These are phyloP conservation scores for Phytophthora nicotianae DNA, from an alignment of 352 stramenopile genomes.

Conservation along the genomic window DNA sequence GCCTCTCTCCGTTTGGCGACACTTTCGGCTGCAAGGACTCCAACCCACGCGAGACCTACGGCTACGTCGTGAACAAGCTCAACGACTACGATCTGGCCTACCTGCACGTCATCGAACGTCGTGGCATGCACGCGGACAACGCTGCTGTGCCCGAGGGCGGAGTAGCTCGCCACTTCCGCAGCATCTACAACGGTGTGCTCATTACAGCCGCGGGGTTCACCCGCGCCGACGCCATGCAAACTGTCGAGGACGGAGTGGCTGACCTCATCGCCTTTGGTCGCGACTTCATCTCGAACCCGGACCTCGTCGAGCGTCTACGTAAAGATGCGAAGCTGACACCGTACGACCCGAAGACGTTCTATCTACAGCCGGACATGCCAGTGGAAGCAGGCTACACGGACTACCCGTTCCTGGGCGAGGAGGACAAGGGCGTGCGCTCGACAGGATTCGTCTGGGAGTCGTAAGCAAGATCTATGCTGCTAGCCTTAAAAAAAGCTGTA, in stretches of 20 bases:
- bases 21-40: conserved; percentile 44
- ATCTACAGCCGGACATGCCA: conserved; percentile 12
- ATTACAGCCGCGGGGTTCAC: conserved; percentile 51
- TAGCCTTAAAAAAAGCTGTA: no score
- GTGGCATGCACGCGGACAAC: conserved; percentile 37
- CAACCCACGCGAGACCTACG: conserved; percentile 36
- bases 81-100: conserved; percentile 46
- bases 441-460: conserved; percentile 8
- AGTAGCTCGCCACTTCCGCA: conserved; percentile 41
- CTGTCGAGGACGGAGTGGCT: conserved; percentile 43
- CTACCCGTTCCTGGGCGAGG: conserved; percentile 34
- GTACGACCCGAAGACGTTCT: conserved; percentile 21
- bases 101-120: conserved; percentile 55
- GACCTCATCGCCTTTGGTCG: conserved; percentile 65
- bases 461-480: conserved; percentile 1
- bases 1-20: conserved; percentile 32
- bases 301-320: conserved; percentile 63
- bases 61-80: conserved; percentile 37
- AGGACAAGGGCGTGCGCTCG: conserved; percentile 20
- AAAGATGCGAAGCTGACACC: conserved; percentile 35
- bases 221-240: conserved; percentile 40
- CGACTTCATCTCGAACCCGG: conserved; percentile 43
- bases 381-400: conserved; percentile 53
- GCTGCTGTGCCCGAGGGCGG: neutral
- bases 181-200: conserved; percentile 63